Evolutionary conservation across 164 flowering plant species (phyloP).

Genomic region (Dillenia turbinata): DNA sequence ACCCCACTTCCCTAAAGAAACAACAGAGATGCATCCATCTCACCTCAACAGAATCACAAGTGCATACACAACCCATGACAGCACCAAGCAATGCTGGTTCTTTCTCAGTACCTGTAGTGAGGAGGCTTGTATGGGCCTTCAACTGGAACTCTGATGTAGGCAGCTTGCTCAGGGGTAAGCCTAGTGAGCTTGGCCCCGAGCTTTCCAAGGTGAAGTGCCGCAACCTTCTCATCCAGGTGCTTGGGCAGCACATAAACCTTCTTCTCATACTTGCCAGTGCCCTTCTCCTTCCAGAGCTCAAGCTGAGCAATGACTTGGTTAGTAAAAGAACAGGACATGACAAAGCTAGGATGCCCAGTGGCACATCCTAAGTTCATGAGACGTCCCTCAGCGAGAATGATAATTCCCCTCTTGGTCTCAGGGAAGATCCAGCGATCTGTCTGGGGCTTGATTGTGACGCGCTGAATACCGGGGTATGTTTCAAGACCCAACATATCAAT

Average conservation of each 20-base stretch:
- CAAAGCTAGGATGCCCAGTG: slow-evolving; percentile 19
- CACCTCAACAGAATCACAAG: no score
- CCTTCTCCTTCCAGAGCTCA: slow-evolving; percentile 19
- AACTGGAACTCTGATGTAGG: slow-evolving; percentile 14
- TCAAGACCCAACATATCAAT: slow-evolving; percentile 16
- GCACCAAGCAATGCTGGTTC: no score
- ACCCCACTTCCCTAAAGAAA: no score
- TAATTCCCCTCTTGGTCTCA: slow-evolving; percentile 16
- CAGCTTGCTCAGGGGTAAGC: slow-evolving; percentile 12
- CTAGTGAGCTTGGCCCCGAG: slow-evolving; percentile 17
- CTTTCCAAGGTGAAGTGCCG: slow-evolving; percentile 17
- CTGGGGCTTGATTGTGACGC: slow-evolving; percentile 18
- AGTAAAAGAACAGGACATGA: slow-evolving; percentile 19
- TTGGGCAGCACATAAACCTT: slow-evolving; percentile 18
- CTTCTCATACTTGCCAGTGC: slow-evolving; percentile 16
- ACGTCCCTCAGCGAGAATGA: slow-evolving; percentile 15
- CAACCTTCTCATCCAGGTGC: slow-evolving; percentile 24
- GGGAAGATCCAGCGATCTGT: slow-evolving; percentile 21
- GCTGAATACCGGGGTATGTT: slow-evolving; percentile 15
- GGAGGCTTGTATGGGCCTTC: slow-evolving; percentile 19
- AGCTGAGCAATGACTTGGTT: background rate
- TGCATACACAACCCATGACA: no score
- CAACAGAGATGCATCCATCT: no score
- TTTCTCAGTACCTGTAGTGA: slow-evolving; percentile 15
- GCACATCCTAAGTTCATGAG: slow-evolving; percentile 22